Conservation (phyloP, 192 early-diverging fungal genomes). For the Umbelopsis isabellina region DNA sequence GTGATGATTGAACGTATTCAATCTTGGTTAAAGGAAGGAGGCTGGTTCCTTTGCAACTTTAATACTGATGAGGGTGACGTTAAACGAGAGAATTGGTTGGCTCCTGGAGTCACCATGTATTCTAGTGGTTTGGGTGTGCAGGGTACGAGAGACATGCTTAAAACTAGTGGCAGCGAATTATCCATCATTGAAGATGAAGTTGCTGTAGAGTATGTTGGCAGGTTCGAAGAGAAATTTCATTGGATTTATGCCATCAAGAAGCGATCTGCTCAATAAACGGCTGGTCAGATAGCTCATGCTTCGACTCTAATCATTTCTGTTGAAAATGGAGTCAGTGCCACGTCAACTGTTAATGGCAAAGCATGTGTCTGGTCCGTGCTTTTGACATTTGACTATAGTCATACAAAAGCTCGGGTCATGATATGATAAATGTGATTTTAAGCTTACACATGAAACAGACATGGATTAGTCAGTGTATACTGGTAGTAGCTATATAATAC, state of each 20-base stretch:
- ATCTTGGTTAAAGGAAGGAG: conserved; percentile 13
- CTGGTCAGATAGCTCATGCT: neutral
- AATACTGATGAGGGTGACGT: conserved; percentile 11
- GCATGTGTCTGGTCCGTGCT: too few species aligned
- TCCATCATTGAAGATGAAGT: conserved; percentile 12
- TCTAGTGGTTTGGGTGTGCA: conserved; percentile 10
- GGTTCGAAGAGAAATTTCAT: conserved; percentile 3
- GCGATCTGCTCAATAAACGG: neutral
- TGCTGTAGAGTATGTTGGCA: conserved; percentile 9
- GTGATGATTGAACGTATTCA: conserved; percentile 1
- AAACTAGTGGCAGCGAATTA: neutral
- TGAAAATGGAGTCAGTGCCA: neutral
- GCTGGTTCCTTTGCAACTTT: conserved; percentile 26
- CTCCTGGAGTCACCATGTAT: conserved; percentile 5
- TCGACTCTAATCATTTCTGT: neutral
- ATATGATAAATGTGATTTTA: too few species aligned
- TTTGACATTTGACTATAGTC: too few species aligned
- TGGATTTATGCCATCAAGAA: conserved; percentile 15
- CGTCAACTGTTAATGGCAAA: too few species aligned
- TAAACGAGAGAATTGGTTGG: neutral
- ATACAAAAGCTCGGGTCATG: too few species aligned
- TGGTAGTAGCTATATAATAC: too few species aligned
- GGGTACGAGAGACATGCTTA: conserved; percentile 17
- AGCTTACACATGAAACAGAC: too few species aligned
- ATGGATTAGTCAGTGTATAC: too few species aligned